phyloP scores from a whole-genome alignment of 83 land plant species.

The Larix sibirica region DNA sequence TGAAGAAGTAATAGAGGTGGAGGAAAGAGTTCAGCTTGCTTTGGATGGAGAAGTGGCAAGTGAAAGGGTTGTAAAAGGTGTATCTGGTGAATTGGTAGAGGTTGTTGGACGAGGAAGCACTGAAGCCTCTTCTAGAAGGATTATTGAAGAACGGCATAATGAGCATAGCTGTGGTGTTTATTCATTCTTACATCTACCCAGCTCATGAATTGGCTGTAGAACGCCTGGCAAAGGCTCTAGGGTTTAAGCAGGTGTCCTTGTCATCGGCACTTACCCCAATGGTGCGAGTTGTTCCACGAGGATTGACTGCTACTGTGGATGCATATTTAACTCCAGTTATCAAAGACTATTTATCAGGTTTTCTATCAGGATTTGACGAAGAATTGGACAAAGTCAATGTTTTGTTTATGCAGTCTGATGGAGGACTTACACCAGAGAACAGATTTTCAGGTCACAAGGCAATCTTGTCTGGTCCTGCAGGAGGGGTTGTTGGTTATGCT shows the following conservation, averaged over 20 bases:
- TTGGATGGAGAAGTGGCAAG: constrained; percentile 22
- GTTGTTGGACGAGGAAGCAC: constrained; percentile 67
- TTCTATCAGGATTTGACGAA: constrained; percentile 91
- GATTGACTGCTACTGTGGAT: constrained; percentile 95
- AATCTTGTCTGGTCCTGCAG: constrained; percentile 97
- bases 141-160: constrained; percentile 76
- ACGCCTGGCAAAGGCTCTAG: constrained; percentile 70
- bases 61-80: constrained; percentile 48
- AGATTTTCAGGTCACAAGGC: constrained; percentile 99
- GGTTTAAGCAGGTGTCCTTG: constrained; percentile 91
- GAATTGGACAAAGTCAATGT: constrained; percentile 73
- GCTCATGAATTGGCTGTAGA: constrained; percentile 76
- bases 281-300: constrained; percentile 99
- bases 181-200: constrained; percentile 95
- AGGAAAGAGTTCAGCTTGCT: constrained; percentile 87
- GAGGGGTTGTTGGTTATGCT: constrained; percentile 99
- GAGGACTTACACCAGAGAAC: constrained; percentile 94
- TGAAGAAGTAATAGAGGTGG: constrained; percentile 94
- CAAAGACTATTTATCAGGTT: constrained; percentile 86
- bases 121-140: constrained; percentile 55
- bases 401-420: constrained; percentile 99
- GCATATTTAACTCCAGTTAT: constrained; percentile 98
- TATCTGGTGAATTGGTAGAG: constrained; percentile 89
- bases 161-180: constrained; percentile 86
- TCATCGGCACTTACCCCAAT: constrained; percentile 93